These are phyloP conservation scores for Avena atlantica DNA, from an alignment of 176 grass and related monocot genomes.

Conservation along the genomic window DNA sequence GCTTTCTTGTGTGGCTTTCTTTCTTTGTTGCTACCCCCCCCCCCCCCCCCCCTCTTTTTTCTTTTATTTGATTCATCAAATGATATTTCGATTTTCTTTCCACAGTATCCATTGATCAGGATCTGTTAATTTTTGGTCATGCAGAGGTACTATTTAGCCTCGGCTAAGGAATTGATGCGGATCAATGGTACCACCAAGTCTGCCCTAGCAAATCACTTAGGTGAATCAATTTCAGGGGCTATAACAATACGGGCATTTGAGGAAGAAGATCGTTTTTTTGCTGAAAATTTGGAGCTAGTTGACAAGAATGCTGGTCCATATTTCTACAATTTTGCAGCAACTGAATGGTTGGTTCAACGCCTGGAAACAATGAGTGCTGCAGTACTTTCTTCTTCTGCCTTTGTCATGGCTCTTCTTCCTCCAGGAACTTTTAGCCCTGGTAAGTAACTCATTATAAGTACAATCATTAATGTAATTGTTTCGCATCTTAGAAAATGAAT, in stretches of 20 bases:
- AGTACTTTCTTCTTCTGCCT: constrained; percentile 75
- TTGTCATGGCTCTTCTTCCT: constrained; percentile 87
- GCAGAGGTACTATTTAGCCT: constrained; percentile 86
- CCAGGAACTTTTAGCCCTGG: constrained; percentile 79
- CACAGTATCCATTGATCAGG: too few species aligned
- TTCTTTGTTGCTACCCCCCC: neutral
- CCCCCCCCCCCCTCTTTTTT: neutral
- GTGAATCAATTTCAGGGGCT: constrained; percentile 82
- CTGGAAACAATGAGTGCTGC: constrained; percentile 81
- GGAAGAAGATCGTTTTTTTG: constrained; percentile 88
- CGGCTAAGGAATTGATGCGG: constrained; percentile 94
- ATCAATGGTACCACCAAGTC: constrained; percentile 98
- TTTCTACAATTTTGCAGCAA: constrained; percentile 82
- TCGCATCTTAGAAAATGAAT: neutral
- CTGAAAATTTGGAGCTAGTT: constrained; percentile 69
- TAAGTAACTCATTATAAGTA: constrained; percentile 33
- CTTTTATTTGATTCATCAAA: constrained; percentile 13
- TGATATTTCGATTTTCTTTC: too few species aligned
- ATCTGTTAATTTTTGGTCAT: neutral
- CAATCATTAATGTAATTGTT: constrained; percentile 7
- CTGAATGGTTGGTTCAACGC: constrained; percentile 88
- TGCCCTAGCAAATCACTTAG: constrained; percentile 82
- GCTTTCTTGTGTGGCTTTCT: neutral
- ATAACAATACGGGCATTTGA: constrained; percentile 85
- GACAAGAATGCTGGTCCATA: constrained; percentile 89